Conservation (phyloP, 2,329 filamentous ascomycete species). For the Fusarium sp. region DNA sequence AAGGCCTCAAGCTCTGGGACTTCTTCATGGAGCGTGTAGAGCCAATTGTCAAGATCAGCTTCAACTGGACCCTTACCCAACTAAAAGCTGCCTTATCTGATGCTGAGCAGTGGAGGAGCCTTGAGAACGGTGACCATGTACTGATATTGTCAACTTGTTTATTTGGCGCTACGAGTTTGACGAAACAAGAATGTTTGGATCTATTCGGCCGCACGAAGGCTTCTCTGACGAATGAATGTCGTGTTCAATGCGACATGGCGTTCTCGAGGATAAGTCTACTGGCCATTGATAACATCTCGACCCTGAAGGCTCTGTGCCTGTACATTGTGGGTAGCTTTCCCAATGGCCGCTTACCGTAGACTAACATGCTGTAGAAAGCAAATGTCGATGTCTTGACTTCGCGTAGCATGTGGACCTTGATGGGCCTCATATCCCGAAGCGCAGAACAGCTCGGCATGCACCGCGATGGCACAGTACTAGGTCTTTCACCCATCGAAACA, state of each 20-base stretch:
- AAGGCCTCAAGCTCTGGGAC: slow-evolving; percentile 1
- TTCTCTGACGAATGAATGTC: not conserved
- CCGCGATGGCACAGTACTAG: slow-evolving; percentile 11
- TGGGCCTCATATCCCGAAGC: slow-evolving; percentile 2
- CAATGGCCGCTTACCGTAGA: fast-evolving
- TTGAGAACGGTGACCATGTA: not conserved
- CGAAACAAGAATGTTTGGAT: not conserved
- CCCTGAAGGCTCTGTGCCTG: slow-evolving; percentile 1
- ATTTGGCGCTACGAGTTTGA: slow-evolving; percentile 1
- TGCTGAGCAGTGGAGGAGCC: not conserved
- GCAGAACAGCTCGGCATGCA: slow-evolving; percentile 22
- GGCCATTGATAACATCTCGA: not conserved
- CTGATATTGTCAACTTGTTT: slow-evolving; percentile 5
- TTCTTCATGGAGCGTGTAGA: slow-evolving; percentile 15
- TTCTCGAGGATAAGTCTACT: slow-evolving; percentile 6
- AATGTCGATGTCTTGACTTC: not conserved
- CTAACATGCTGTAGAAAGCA: slow-evolving; percentile 1
- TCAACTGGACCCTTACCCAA: not conserved
- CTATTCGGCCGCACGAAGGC: not conserved
- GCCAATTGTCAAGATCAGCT: slow-evolving; percentile 19
- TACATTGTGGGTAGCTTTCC: not conserved
- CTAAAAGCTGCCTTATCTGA: not conserved
- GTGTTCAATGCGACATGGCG: not conserved
- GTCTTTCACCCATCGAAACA: not conserved
- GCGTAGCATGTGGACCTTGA: not conserved